phyloP scores from a whole-genome alignment of 2,329 filamentous ascomycete species.

The Trichoderma lentiforme region DNA sequence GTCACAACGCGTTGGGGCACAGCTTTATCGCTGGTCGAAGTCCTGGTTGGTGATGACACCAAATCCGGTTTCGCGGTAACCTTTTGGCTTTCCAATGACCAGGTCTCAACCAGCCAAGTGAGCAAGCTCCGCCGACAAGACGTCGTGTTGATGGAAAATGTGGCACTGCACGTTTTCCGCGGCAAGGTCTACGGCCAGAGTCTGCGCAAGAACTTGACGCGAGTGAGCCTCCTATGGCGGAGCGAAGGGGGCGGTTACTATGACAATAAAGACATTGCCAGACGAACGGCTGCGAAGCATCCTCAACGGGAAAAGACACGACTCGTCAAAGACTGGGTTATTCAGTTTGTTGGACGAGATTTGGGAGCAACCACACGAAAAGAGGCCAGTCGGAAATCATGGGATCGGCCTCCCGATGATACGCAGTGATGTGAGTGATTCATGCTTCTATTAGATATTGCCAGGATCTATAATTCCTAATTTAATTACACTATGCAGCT shows the following conservation, averaged over 20 bases:
- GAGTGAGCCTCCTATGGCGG: constrained; percentile 61
- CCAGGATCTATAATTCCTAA: background rate
- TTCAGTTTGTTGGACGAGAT: constrained; percentile 59
- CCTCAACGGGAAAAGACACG: constrained; percentile 61
- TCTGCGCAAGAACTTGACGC: constrained; percentile 67
- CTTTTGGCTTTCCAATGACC: constrained; percentile 66
- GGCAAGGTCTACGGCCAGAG: constrained; percentile 82
- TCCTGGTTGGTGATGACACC: constrained; percentile 83
- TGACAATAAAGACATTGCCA: constrained; percentile 46
- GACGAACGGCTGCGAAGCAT: constrained; percentile 29
- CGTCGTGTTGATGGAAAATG: constrained; percentile 73
- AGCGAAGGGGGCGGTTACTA: constrained; percentile 56
- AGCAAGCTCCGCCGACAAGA: constrained; percentile 63
- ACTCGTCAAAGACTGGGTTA: constrained; percentile 71
- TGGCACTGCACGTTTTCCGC: constrained; percentile 72
- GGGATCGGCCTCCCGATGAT: constrained; percentile 42
- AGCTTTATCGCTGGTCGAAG: constrained; percentile 65
- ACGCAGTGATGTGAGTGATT: constrained; percentile 31
- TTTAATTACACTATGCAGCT: background rate
- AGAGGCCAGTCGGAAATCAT: constrained; percentile 26
- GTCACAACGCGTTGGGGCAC: constrained; percentile 65
- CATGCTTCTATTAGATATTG: background rate
- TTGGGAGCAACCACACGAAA: constrained; percentile 20
- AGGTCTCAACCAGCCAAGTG: constrained; percentile 30
- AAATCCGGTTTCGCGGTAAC: constrained; percentile 75